phyloP scores from a whole-genome alignment of 495 filamentous ascomycete genomes.

The Mytilinidion resinicola region DNA sequence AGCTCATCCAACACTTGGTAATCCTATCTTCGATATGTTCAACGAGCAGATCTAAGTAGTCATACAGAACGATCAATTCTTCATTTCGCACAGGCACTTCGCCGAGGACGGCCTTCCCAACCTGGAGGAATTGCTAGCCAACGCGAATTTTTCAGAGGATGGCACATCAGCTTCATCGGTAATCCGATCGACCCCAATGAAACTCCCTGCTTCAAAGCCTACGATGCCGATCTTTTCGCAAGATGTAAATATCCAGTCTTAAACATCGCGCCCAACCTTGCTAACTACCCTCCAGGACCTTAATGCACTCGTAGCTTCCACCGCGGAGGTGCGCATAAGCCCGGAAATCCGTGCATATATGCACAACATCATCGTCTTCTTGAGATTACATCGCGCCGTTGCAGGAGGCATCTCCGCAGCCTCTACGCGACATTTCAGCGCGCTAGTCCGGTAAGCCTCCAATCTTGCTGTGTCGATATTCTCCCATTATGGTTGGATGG shows the following conservation, averaged over 20 bases:
- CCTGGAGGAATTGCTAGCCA: conserved; percentile 51
- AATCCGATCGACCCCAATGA: conserved; percentile 8
- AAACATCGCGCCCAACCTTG: too few relatives aligned
- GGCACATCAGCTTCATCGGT: conserved; percentile 23
- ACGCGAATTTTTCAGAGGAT: conserved; percentile 31
- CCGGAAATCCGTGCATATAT: conserved; percentile 73
- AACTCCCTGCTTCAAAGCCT: background rate
- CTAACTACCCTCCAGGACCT: conserved; percentile 37
- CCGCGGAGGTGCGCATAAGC: conserved; percentile 41
- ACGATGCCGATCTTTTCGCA: conserved; percentile 13
- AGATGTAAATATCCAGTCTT: conserved; percentile 10
- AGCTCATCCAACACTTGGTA: conserved; percentile 32
- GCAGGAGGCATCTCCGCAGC: conserved; percentile 66
- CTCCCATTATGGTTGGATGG: background rate
- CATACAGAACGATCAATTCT: conserved; percentile 69
- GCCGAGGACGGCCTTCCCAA: conserved; percentile 64
- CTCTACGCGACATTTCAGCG: conserved; percentile 70
- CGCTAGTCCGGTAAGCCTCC: conserved; percentile 51
- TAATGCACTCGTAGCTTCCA: conserved; percentile 36
- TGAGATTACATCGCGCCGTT: conserved; percentile 80
- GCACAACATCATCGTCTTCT: conserved; percentile 75
- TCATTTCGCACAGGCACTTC: conserved; percentile 82
- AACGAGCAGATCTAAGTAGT: conserved; percentile 12
- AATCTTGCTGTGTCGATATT: background rate
- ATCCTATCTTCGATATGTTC: background rate